Evolutionary conservation across 352 stramenopile genomes (phyloP).

Genomic region (Globisporangium cylindrosporum): DNA sequence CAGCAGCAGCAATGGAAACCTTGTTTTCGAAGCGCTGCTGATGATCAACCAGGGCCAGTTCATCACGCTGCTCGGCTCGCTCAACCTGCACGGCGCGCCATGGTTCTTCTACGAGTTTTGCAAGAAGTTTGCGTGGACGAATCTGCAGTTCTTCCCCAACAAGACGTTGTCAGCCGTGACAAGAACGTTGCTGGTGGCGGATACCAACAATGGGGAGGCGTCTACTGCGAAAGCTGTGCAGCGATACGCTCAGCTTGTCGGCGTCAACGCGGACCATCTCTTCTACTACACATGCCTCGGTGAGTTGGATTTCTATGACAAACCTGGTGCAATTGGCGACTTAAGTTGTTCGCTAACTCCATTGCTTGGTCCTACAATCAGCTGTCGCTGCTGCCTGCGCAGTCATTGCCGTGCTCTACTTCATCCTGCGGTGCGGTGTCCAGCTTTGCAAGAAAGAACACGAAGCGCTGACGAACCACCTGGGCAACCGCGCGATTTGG

Average conservation of each 20-base stretch:
- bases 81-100: conserved; percentile 39
- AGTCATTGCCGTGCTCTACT: conserved; percentile 30
- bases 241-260: conserved; percentile 37
- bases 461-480: conserved; percentile 15
- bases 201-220: background rate
- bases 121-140: conserved; percentile 50
- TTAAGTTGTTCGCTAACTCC: background rate
- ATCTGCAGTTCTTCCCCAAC: conserved; percentile 35
- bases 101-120: conserved; percentile 48
- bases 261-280: conserved; percentile 34
- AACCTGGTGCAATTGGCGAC: background rate
- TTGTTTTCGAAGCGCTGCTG: conserved; percentile 39
- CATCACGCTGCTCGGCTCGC: conserved; percentile 39
- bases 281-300: conserved; percentile 50
- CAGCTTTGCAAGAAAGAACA: conserved; percentile 21
- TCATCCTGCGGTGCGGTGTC: conserved; percentile 27
- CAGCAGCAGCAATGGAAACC: conserved; percentile 6
- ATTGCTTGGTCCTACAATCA: background rate
- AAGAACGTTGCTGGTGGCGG: background rate
- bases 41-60: conserved; percentile 49
- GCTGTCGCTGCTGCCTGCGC: conserved; percentile 25
- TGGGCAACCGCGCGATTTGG: conserved; percentile 46
- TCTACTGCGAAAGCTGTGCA: conserved; percentile 22
- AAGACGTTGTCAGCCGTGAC: background rate
- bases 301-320: background rate